phyloP scores from a whole-genome alignment of 2,329 filamentous ascomycete genomes.

The Pezicula radicicola region DNA sequence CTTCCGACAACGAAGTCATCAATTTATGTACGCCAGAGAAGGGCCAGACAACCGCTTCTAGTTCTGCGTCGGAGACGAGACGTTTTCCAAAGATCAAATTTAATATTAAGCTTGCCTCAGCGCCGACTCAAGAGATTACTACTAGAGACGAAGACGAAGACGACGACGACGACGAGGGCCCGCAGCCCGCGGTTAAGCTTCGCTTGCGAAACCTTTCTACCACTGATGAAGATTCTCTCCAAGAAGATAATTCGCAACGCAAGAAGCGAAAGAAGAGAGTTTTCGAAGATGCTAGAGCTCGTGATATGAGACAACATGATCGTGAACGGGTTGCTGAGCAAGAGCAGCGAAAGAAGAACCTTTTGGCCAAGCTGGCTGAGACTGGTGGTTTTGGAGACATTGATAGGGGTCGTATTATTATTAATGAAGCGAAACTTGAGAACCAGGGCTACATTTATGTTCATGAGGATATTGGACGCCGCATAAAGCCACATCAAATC shows the following conservation, averaged over 20 bases:
- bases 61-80: too few relatives aligned
- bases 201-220: slow-evolving; percentile 1
- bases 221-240: slow-evolving; percentile 7
- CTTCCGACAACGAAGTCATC: too few relatives aligned
- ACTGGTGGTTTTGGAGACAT: slow-evolving; percentile 40
- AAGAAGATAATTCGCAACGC: slow-evolving; percentile 8
- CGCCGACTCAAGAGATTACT: neutral
- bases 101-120: too few relatives aligned
- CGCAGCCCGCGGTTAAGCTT: slow-evolving; percentile 40
- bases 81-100: too few relatives aligned
- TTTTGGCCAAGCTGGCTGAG: slow-evolving; percentile 42
- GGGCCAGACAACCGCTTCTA: too few relatives aligned
- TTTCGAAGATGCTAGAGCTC: slow-evolving; percentile 41
- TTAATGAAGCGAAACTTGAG: slow-evolving; percentile 65
- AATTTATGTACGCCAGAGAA: too few relatives aligned
- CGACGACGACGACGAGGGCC: slow-evolving; percentile 21
- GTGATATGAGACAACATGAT: slow-evolving; percentile 52
- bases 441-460: slow-evolving; percentile 62
- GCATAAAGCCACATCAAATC: slow-evolving; percentile 78
- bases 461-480: slow-evolving; percentile 56
- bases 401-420: slow-evolving; percentile 48
- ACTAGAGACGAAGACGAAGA: slow-evolving; percentile 18
- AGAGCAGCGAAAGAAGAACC: slow-evolving; percentile 45
- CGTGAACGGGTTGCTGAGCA: slow-evolving; percentile 50
- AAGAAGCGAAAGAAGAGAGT: slow-evolving; percentile 37